Base-by-base conservation (phyloP, 2,329 filamentous ascomycete species). In the Myriosclerotinia curreyana region DNA sequence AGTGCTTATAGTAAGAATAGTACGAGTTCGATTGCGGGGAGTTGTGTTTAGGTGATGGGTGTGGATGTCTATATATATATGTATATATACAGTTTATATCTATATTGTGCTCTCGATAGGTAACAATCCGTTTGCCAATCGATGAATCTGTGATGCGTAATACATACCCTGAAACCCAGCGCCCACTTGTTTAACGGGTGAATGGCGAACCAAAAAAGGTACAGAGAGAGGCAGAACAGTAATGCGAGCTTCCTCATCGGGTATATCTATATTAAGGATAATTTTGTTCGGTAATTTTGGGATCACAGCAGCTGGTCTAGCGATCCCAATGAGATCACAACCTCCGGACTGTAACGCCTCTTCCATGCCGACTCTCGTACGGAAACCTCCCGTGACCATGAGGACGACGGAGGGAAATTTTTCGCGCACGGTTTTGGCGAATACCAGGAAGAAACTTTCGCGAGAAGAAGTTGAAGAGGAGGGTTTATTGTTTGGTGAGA, bases 401-500 rank as follows among this genome's bases (percentile, higher is more conserved):
- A 86, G 73, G 0, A 80, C 75, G 0, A 82, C 73, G 4, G 75
- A 67, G 0, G 79, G 78, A 62, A 82, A 78, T 31, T 75, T 74
- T 5, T 72, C 70, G 36, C 83, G 79, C 42, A 84, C 79, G 11
- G 78, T 76, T n/a, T 77, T 75, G 0, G 85, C 83, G 67, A 89
- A 90, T 53, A 88, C 83, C 1, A 89, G 77, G 75, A 91, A 90
- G 77, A 87, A 90, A 0, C 86, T 85, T 69, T 90, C 87, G 9
- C 87, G 80, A 0, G 80, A 79, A 15, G 76, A 75, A 0, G 84
- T 86, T 7, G 79, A 40, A 20, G 56, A 8, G 28, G 7, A 28
- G 14, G 17, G 6, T 20, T 31, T 42, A 17, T 31, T 34, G 22
- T 25, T 11, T 0, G 38, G 11, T 2, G 60, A n/a, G n/a, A 17